Evolutionary conservation across 2,329 filamentous ascomycete genomes (phyloP).

Genomic region (Phaeophleospora eucalypticola): DNA sequence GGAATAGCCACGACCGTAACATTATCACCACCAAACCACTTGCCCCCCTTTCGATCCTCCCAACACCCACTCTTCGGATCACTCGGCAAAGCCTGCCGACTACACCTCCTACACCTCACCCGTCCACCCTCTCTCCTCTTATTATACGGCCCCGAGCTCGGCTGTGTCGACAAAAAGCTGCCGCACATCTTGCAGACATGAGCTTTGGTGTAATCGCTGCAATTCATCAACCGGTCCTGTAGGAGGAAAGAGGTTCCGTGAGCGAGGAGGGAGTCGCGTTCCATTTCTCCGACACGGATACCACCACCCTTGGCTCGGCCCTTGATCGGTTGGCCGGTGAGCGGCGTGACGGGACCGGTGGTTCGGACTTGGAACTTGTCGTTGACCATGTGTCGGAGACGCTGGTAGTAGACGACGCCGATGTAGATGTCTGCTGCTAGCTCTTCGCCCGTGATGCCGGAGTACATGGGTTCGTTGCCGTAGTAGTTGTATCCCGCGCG

Average conservation of each 20-base stretch:
- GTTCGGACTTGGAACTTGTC: constrained; percentile 99
- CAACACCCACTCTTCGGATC: constrained; percentile 58
- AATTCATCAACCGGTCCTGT: constrained; percentile 94
- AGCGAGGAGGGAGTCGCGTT: constrained; percentile 88
- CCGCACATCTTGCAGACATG: constrained; percentile 90
- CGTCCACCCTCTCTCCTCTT: constrained; percentile 26
- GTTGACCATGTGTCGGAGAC: constrained; percentile 98
- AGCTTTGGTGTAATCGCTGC: constrained; percentile 83
- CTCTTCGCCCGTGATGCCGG: constrained; percentile 91
- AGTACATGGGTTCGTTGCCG: constrained; percentile 98
- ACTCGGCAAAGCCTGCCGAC: constrained; percentile 25
- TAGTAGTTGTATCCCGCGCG: constrained; percentile 97
- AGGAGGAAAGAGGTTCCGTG: constrained; percentile 93
- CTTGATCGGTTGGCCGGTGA: constrained; percentile 95
- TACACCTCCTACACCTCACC: constrained; percentile 36
- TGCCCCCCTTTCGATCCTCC: constrained; percentile 83
- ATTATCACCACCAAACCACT: constrained; percentile 84
- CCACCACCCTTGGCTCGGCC: constrained; percentile 93
- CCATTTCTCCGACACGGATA: constrained; percentile 99
- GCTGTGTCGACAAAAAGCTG: constrained; percentile 83
- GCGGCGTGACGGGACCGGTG: constrained; percentile 82
- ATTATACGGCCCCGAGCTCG: constrained; percentile 55
- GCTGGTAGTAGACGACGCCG: constrained; percentile 96
- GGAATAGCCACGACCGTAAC: constrained; percentile 90
- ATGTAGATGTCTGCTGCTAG: constrained; percentile 94